phyloP scores from a whole-genome alignment of 768 basidiomycete genomes.

The Terana coerulea region DNA sequence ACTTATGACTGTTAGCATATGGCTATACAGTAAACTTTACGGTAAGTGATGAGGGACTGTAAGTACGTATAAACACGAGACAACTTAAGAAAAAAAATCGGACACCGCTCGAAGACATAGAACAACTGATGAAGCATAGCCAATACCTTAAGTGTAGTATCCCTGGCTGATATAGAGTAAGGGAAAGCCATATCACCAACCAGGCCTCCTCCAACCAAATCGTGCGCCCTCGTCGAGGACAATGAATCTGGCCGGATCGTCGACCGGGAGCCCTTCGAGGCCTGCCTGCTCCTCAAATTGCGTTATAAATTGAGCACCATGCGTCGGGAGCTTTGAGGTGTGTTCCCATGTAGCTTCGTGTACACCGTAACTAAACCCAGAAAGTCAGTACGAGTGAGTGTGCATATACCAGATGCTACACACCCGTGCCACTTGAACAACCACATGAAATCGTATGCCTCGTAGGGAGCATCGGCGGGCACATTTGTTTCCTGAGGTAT shows the following conservation, averaged over 20 bases:
- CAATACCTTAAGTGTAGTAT: too few species aligned
- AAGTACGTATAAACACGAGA: too few species aligned
- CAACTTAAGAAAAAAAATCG: too few species aligned
- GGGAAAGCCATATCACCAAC: too few species aligned
- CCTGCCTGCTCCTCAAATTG: constrained; percentile 17
- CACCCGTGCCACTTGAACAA: constrained; percentile 22
- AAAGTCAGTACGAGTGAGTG: not conserved
- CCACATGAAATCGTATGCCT: constrained; percentile 14
- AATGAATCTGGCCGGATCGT: constrained; percentile 3
- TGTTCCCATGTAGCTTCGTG: constrained; percentile 14
- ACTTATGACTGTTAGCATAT: too few species aligned
- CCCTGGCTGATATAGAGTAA: too few species aligned
- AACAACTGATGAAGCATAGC: too few species aligned
- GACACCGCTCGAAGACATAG: too few species aligned
- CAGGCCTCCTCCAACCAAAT: constrained; percentile 12
- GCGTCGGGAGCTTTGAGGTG: constrained; percentile 9
- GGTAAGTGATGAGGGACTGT: too few species aligned
- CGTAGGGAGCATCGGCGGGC: not conserved
- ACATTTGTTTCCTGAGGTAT: constrained; percentile 11
- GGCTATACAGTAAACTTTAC: too few species aligned
- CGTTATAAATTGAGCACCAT: constrained; percentile 13
- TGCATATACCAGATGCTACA: not conserved
- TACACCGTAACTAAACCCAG: constrained; percentile 11
- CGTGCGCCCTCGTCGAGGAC: constrained; percentile 17
- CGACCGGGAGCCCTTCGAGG: constrained; percentile 15